Evolutionary conservation across 352 stramenopile genomes (phyloP).

Genomic region (Pythium sp.): DNA sequence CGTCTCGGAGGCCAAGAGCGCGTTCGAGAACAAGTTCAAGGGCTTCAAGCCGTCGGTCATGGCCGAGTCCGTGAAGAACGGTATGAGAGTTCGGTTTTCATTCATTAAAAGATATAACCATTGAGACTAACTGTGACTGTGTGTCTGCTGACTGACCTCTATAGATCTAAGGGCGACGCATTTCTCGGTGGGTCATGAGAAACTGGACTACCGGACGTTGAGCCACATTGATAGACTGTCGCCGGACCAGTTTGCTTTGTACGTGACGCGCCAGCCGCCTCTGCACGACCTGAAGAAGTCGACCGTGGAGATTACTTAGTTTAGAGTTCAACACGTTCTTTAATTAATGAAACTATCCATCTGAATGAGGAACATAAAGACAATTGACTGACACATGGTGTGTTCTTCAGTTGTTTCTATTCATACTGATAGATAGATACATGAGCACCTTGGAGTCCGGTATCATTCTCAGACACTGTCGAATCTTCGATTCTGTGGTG

Average conservation of each 20-base stretch:
- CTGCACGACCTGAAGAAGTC: slow-evolving; percentile 70
- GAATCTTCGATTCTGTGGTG: background rate
- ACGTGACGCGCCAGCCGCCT: slow-evolving; percentile 37
- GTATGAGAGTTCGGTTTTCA: slow-evolving; percentile 18
- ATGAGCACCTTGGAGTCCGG: slow-evolving; percentile 1
- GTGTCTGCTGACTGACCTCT: background rate
- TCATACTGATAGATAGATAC: slow-evolving; percentile 1
- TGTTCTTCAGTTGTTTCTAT: slow-evolving; percentile 1
- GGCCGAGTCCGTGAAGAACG: slow-evolving; percentile 73
- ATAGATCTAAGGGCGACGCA: slow-evolving; percentile 78
- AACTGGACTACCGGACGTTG: slow-evolving; percentile 66
- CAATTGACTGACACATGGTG: background rate
- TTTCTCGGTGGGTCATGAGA: slow-evolving; percentile 64
- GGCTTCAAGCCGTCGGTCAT: slow-evolving; percentile 71
- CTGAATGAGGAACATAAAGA: background rate
- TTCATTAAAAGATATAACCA: background rate
- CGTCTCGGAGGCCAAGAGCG: slow-evolving; percentile 67
- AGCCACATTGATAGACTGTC: slow-evolving; percentile 57
- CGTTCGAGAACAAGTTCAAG: slow-evolving; percentile 71
- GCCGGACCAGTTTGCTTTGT: slow-evolving; percentile 56
- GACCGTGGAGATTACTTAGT: slow-evolving; percentile 59
- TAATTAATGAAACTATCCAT: background rate
- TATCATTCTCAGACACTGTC: background rate
- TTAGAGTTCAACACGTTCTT: background rate
- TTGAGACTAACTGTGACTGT: slow-evolving; percentile 7